These are phyloP conservation scores for Eucalyptus melliodora DNA, from an alignment of 345 rosid genomes.

Conservation along the genomic window DNA sequence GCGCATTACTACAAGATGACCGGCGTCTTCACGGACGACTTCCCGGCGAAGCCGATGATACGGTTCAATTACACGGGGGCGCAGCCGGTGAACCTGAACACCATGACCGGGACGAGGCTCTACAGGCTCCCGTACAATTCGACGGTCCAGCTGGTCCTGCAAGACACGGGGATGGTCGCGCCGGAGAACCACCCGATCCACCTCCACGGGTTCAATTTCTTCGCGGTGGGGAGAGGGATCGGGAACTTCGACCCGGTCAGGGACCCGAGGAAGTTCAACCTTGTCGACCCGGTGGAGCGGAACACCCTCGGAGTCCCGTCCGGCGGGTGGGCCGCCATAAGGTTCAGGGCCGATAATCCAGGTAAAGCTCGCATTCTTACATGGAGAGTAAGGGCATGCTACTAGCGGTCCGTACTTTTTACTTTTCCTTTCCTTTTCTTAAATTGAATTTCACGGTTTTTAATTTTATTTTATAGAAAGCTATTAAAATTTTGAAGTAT, in stretches of 20 bases:
- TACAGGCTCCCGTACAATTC: constrained; percentile 54
- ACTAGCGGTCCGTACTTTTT: not conserved
- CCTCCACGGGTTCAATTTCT: constrained; percentile 89
- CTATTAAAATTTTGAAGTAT: too few relatives aligned
- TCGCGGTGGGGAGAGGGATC: constrained; percentile 60
- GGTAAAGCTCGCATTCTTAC: constrained; percentile 16
- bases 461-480: not conserved
- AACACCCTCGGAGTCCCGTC: constrained; percentile 80
- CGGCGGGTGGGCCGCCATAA: constrained; percentile 86
- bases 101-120: constrained; percentile 57
- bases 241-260: constrained; percentile 50
- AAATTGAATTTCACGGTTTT: not conserved
- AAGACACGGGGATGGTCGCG: constrained; percentile 67
- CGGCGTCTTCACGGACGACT: constrained; percentile 76
- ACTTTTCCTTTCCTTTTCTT: not conserved
- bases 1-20: constrained; percentile 61
- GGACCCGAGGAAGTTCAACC: constrained; percentile 62
- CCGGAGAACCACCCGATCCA: constrained; percentile 86
- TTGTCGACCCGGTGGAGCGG: constrained; percentile 89
- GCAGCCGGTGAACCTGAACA: constrained; percentile 40
- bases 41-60: constrained; percentile 44
- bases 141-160: constrained; percentile 67
- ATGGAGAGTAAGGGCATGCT: not conserved
- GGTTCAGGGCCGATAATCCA: constrained; percentile 90
- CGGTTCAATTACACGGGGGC: constrained; percentile 57